Base-by-base conservation (phyloP, 768 basidiomycete species). In the Mycena vulgaris region DNA sequence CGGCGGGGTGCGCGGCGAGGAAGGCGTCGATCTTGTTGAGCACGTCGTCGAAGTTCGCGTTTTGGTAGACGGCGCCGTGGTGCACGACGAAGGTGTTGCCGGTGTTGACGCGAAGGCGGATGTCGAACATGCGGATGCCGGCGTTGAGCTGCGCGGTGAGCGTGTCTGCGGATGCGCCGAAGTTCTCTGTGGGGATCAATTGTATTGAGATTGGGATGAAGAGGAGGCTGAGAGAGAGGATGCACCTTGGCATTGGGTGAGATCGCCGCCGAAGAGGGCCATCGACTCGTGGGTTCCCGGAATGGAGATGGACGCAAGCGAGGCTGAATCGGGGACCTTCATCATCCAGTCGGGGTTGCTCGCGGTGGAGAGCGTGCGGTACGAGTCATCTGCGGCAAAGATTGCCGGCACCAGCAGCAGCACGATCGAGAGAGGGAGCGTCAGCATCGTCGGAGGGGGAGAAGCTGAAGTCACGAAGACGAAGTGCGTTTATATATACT, bases 21-120 rank as follows among this genome's bases (percentile, higher is more conserved):
- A 68, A 71, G 31, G 42, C 35, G 55, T 57, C 60, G 56, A 71
- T 30, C 33, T 68, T 68, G 62, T 63, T 53, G 25, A 71, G 51
- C 7, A 71, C 70, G 52, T 71, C 66, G 62, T 71, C 70, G 28
- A 71, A 71, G 70, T 71, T 71, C 14, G 70, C 70, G 57, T 71
- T 68, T 33, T 71, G 70, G 66, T 71, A 71, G 33, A 64, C 40
- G 53, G 61, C 47, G 49, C 70, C 70, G 66, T 71, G 70, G 70
- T 71, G 70, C 30, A 71, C 52, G 23, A 21, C 17, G 56, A 71
- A 71, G 19, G 37, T 71, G 49, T 71, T 68, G 66, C 35, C 61
- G 14, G 19, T 28, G 21, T 57, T 56, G 66, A 71, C 37, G 17
- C 70, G 70, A 4, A 71, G 66, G 35, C 70, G 70, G 66, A 71